Evolutionary conservation across 129 eudicot species (phyloP).

Genomic region (Gnaphalium uliginosum): DNA sequence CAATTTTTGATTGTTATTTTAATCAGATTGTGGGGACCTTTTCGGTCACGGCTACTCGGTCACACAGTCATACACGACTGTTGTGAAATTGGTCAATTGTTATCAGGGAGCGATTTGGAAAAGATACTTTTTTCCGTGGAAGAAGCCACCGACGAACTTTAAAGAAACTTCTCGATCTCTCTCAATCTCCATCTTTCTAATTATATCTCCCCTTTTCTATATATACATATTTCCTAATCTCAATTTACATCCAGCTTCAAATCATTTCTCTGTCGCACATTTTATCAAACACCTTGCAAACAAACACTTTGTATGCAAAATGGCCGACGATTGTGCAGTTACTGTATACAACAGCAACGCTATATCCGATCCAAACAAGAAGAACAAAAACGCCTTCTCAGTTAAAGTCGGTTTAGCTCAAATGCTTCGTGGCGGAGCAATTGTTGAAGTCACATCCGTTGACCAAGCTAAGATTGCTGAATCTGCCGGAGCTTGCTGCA

Average conservation of each 20-base stretch:
- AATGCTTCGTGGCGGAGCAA: conserved; percentile 80
- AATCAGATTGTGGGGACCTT: no score
- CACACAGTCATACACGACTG: background rate
- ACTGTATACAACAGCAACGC: conserved; percentile 65
- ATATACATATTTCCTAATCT: background rate
- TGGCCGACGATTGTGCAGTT: conserved; percentile 79
- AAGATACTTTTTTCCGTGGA: conserved; percentile 10
- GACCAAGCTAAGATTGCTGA: conserved; percentile 91
- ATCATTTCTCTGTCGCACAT: conserved; percentile 27
- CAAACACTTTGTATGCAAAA: conserved; percentile 26
- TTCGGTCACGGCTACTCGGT: background rate
- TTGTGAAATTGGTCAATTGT: background rate
- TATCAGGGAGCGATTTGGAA: background rate
- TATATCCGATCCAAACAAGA: conserved; percentile 60
- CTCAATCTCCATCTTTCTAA: conserved; percentile 1
- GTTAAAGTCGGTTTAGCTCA: conserved; percentile 75
- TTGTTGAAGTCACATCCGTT: conserved; percentile 52
- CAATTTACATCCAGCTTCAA: background rate
- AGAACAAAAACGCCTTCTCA: conserved; percentile 47
- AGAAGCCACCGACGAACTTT: conserved; percentile 40
- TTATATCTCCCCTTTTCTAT: background rate
- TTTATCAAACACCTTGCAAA: conserved; percentile 34
- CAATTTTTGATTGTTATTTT: no score
- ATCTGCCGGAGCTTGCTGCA: conserved; percentile 82
- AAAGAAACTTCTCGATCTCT: conserved; percentile 35